Conservation (phyloP, 2,329 filamentous ascomycete species). For the Didymellaceae sp. region DNA sequence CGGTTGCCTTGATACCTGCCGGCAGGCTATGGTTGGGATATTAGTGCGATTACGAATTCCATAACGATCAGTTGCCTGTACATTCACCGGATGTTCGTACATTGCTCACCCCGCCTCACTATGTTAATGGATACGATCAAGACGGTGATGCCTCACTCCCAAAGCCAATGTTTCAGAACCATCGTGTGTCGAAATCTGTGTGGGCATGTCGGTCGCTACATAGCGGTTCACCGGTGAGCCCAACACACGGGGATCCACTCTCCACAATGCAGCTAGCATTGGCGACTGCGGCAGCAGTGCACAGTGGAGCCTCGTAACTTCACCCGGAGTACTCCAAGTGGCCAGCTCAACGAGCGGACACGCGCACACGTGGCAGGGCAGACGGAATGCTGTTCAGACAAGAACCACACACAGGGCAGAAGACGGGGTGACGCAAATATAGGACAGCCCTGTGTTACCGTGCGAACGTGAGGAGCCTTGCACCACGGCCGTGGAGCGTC, state of each 20-base stretch:
- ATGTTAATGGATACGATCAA: background rate
- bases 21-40: background rate
- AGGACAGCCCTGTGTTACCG: constrained; percentile 6
- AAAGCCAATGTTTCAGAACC: background rate
- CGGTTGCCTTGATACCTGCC: background rate
- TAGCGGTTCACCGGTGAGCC: constrained; percentile 15
- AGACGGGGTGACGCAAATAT: constrained; percentile 4
- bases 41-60: constrained; percentile 4
- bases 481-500: constrained; percentile 13
- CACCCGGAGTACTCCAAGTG: constrained; percentile 2
- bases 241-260: constrained; percentile 6
- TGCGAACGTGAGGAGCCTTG: constrained; percentile 12
- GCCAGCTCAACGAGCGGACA: constrained; percentile 1
- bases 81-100: background rate
- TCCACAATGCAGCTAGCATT: background rate
- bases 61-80: background rate
- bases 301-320: constrained; percentile 3
- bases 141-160: background rate
- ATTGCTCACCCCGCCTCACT: background rate
- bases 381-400: constrained; percentile 2
- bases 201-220: constrained; percentile 11
- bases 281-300: background rate
- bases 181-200: background rate
- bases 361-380: constrained; percentile 28
- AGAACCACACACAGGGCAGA: constrained; percentile 5